Evolutionary conservation across 192 early-diverging fungal genomes (phyloP).

Genomic region (Coemansia furcata): DNA sequence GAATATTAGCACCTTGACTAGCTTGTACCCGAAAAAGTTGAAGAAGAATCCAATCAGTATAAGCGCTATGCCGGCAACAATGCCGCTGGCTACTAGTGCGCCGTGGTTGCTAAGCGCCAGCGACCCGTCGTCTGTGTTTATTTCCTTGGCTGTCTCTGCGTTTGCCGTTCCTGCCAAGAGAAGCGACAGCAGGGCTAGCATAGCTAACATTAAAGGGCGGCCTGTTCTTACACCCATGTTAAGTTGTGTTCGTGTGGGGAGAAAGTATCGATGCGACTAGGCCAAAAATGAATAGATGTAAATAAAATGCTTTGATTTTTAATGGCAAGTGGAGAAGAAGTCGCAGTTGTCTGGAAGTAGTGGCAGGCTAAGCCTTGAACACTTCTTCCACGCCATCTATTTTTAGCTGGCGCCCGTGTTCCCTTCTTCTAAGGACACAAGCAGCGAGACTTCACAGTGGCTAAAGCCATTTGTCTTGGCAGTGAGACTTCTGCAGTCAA

Average conservation of each 20-base stretch:
- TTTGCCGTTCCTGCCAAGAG: conserved; percentile 14
- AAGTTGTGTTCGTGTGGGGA: background rate
- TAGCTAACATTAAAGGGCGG: background rate
- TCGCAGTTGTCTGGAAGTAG: background rate
- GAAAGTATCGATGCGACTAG: background rate
- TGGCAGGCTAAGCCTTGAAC: background rate
- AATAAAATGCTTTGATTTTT: background rate
- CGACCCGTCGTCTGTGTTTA: conserved; percentile 29
- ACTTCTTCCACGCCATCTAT: background rate
- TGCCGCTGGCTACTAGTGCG: conserved; percentile 38
- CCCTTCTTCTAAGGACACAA: background rate
- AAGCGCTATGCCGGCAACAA: conserved; percentile 60
- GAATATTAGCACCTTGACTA: conserved; percentile 70
- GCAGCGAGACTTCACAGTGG: background rate
- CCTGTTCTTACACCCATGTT: conserved; percentile 1
- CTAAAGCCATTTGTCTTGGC: background rate
- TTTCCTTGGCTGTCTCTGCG: conserved; percentile 15
- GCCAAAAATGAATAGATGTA: background rate
- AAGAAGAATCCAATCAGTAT: conserved; percentile 65
- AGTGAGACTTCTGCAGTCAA: background rate
- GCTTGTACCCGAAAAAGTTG: conserved; percentile 66
- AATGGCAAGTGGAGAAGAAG: background rate
- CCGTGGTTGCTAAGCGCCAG: conserved; percentile 40
- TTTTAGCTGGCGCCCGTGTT: background rate
- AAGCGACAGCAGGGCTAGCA: conserved; percentile 23